Conservation (phyloP, 2,329 filamentous ascomycete genomes). For the Achaetomium macrosporum region DNA sequence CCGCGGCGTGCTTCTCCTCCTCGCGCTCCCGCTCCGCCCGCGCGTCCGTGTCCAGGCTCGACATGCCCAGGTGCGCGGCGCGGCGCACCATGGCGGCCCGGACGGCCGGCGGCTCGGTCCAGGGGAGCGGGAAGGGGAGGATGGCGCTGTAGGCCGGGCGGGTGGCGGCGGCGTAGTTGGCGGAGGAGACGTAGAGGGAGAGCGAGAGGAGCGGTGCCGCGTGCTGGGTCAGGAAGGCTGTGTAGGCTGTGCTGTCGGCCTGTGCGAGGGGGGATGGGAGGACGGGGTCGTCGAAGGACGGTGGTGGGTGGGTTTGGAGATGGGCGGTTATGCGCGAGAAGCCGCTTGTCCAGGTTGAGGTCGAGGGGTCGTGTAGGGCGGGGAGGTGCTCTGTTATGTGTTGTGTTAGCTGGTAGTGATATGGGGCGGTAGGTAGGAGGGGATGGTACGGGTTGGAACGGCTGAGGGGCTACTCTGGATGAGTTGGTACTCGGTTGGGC, state of each 20-base stretch:
- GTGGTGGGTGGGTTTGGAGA: constrained; percentile 33
- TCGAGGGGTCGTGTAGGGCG: constrained; percentile 45
- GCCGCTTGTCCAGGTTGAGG: constrained; percentile 50
- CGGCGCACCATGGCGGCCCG: constrained; percentile 64
- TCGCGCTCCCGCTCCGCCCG: constrained; percentile 20
- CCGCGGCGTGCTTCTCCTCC: constrained; percentile 28
- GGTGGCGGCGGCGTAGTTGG: constrained; percentile 75
- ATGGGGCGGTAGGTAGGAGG: constrained; percentile 22
- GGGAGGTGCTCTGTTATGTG: constrained; percentile 45
- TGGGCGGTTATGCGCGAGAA: constrained; percentile 57
- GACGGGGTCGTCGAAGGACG: constrained; percentile 34
- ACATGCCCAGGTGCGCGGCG: constrained; percentile 65
- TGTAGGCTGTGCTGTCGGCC: constrained; percentile 48
- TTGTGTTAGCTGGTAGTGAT: neutral
- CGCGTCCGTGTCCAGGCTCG: constrained; percentile 55
- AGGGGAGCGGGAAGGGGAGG: constrained; percentile 81
- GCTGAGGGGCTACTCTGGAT: constrained; percentile 65
- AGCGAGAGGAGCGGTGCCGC: constrained; percentile 78
- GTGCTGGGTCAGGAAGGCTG: constrained; percentile 66
- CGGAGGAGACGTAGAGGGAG: constrained; percentile 81
- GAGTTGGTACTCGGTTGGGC: constrained; percentile 58
- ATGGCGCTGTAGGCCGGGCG: constrained; percentile 75
- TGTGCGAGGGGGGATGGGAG: constrained; percentile 34
- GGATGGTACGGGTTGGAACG: constrained; percentile 57
- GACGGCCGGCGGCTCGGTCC: constrained; percentile 70